Conservation (phyloP, 495 filamentous ascomycete genomes). For the Neurospora sp. region DNA sequence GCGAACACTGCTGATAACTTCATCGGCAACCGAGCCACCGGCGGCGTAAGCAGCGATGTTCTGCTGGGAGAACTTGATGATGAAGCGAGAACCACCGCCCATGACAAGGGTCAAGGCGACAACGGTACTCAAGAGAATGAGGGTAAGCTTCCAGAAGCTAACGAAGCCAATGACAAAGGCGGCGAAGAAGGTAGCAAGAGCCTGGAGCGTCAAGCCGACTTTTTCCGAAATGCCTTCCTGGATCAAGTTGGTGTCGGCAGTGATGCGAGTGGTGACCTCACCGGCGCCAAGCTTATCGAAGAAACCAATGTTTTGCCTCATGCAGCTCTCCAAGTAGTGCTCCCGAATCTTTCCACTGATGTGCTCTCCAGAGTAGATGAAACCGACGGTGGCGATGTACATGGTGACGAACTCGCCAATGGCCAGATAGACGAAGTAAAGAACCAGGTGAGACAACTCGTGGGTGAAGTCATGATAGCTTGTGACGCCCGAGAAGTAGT, state of each 20-base stretch:
- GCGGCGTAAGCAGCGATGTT: conserved; percentile 69
- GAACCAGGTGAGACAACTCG: conserved; percentile 52
- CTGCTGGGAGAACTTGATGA: conserved; percentile 68
- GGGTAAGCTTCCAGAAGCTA: conserved; percentile 74
- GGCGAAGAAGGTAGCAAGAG: conserved; percentile 68
- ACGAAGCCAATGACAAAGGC: conserved; percentile 85
- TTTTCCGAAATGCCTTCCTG: conserved; percentile 88
- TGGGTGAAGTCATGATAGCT: conserved; percentile 45
- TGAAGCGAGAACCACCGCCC: conserved; percentile 60
- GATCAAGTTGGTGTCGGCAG: conserved; percentile 78
- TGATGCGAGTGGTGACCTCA: conserved; percentile 88
- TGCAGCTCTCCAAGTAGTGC: conserved; percentile 70
- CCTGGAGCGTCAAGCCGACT: conserved; percentile 62
- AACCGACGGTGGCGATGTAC: conserved; percentile 76
- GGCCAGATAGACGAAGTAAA: conserved; percentile 88
- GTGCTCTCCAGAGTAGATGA: conserved; percentile 91
- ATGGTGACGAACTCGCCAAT: conserved; percentile 74
- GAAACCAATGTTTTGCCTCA: conserved; percentile 85
- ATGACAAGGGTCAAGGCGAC: conserved; percentile 64
- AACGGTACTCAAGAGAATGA: conserved; percentile 72
- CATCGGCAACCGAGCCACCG: conserved; percentile 84
- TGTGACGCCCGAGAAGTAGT: conserved; percentile 42
- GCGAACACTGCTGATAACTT: conserved; percentile 87
- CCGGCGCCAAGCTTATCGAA: conserved; percentile 88
- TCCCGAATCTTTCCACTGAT: conserved; percentile 76